Evolutionary conservation across 352 stramenopile genomes (phyloP).

Genomic region (Pythium periplocum): DNA sequence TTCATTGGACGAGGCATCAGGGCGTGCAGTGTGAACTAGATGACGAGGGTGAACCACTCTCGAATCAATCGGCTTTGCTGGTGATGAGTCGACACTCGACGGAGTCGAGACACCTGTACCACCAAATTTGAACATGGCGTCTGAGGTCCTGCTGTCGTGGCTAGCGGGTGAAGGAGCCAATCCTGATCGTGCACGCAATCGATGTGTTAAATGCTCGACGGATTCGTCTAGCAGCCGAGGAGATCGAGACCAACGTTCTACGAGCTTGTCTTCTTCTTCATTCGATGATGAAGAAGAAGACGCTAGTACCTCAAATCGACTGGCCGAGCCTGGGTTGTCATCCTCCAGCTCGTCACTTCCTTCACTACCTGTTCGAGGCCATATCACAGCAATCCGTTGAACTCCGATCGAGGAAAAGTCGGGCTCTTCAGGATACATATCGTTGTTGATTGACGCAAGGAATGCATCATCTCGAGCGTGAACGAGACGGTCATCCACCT

Average conservation of each 20-base stretch:
- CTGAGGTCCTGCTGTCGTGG: too few species aligned
- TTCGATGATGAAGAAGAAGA: constrained; percentile 5
- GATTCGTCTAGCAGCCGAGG: constrained; percentile 12
- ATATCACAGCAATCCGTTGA: constrained; percentile 39
- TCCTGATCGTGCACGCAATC: constrained; percentile 6
- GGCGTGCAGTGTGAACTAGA: too few species aligned
- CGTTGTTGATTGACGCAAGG: constrained; percentile 5
- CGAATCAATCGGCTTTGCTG: too few species aligned
- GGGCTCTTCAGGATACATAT: constrained; percentile 10
- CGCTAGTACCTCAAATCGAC: constrained; percentile 9
- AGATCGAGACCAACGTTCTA: not conserved
- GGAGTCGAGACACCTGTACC: too few species aligned
- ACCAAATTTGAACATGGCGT: too few species aligned
- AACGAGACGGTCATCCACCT: too few species aligned
- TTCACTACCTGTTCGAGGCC: constrained; percentile 14
- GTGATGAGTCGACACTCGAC: too few species aligned
- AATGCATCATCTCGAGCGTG: too few species aligned
- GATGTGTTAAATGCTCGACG: constrained; percentile 5
- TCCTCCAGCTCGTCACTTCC: not conserved
- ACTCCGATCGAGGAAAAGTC: constrained; percentile 54
- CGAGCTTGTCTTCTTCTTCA: constrained; percentile 1
- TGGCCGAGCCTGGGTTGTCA: constrained; percentile 1
- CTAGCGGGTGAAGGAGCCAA: too few species aligned
- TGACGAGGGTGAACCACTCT: too few species aligned
- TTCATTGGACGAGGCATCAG: not conserved